A percentile compares a stretch with the other conserved stretches of the same genome.
phyloP scores from a whole-genome alignment of 2,329 filamentous ascomycete species.

The Fusarium graminum region DNA sequence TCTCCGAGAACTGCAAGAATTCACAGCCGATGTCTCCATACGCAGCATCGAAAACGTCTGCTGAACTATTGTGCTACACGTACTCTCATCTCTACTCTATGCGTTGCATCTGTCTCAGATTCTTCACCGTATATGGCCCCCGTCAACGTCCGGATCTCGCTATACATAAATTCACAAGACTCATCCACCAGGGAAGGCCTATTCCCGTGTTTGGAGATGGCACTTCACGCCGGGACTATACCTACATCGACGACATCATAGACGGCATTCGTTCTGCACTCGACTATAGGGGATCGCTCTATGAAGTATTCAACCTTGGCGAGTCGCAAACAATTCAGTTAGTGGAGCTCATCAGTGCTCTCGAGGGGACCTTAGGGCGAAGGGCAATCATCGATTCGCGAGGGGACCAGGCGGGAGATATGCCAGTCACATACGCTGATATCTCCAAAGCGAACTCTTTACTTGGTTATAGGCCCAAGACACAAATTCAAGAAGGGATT shows the following conservation, averaged over 20 bases:
- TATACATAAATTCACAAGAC: conserved; percentile 22
- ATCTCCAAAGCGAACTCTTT: conserved; percentile 15
- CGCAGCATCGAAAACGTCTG: conserved; percentile 15
- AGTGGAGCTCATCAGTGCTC: conserved; percentile 2
- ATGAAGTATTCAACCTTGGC: conserved; percentile 22
- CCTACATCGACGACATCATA: conserved; percentile 17
- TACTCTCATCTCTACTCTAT: conserved; percentile 17
- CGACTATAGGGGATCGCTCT: neutral
- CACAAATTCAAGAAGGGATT: conserved; percentile 8
- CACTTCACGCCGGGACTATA: conserved; percentile 6
- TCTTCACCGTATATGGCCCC: conserved; percentile 23
- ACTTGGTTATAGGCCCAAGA: conserved; percentile 20
- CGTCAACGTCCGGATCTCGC: conserved; percentile 22
- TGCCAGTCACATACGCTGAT: conserved; percentile 16
- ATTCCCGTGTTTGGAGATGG: conserved; percentile 21
- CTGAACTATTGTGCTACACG: conserved; percentile 14
- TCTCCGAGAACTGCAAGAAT: conserved; percentile 12
- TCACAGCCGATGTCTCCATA: conserved; percentile 15
- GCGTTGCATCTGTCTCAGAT: conserved; percentile 21
- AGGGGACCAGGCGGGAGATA: conserved; percentile 14
- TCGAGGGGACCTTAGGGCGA: conserved; percentile 4
- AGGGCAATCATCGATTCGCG: conserved; percentile 15
- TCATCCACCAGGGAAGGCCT: conserved; percentile 19
- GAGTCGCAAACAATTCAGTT: conserved; percentile 18
- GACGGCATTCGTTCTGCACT: conserved; percentile 12